Evolutionary conservation across 306 rosid species (phyloP), one percentile per base, ranked within the genome.

Genomic region (Carpinus fangiana): DNA sequence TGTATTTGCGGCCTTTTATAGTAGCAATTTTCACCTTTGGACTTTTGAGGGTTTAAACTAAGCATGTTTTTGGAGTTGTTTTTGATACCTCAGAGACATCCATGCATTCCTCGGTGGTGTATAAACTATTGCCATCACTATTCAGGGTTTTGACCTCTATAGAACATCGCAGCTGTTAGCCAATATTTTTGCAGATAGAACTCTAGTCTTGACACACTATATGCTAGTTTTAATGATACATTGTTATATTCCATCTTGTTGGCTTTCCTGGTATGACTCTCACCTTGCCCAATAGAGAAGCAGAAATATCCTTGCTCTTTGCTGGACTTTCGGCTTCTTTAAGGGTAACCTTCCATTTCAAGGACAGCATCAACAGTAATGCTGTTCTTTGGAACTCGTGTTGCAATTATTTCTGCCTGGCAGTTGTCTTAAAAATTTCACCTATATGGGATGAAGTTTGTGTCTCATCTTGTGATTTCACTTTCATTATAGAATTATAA

Each of bases 91-190:
- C 31, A 26, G 45, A n/a, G 60, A 41, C 72, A 46, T 59, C 50
- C 12, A 26, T 77, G 59, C 12, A 76, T 53, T 73, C 59, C 46
- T 41, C 36, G 7, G 79, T 59, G 45, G 72, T 53, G 48, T 74
- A n/a, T 66, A 66, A 73, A 36, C 45, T 52, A 20, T 26, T 28
- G 8, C 43, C 16, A 31, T 34, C 14, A 13, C 9, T 8, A 17
- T 56, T 56, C 18, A 12, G 56, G 74, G 14, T 31, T 43, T 41
- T 54, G 74, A 68, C 43, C 20, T 41, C 4, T 45, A 12, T 54
- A n/a, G 28, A 66, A 41, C 16, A 41, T 59, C 28, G 8, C 10
- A n/a, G 51, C 51, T 41, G 7, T n/a, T 5, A 17, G 36, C 65
- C 36, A 12, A n/a, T 21, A 12, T 7, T 59, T 23, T 21, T 59